phyloP scores from a whole-genome alignment of 257 asterid species.

The Solanum bukasovii region DNA sequence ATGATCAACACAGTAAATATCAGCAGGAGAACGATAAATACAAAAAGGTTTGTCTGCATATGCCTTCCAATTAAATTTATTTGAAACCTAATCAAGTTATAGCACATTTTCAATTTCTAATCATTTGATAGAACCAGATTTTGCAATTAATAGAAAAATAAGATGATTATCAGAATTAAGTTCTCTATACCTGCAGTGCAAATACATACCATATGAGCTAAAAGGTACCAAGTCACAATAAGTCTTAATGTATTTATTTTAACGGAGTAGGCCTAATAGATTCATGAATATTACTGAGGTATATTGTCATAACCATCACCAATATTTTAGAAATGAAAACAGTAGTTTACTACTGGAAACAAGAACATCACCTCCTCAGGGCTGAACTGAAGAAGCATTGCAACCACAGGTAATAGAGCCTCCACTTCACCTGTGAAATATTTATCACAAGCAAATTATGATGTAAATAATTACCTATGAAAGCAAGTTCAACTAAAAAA shows the following conservation, averaged over 20 bases:
- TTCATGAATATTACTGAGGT: not conserved
- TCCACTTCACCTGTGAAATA: slow-evolving; percentile 78
- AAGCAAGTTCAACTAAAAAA: not conserved
- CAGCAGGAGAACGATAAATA: not conserved
- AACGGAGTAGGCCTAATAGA: not conserved
- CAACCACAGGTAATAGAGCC: slow-evolving; percentile 88
- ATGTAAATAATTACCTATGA: not conserved
- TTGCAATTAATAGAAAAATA: not conserved
- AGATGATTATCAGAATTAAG: not conserved
- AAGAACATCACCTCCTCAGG: slow-evolving; percentile 75
- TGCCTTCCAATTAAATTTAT: not conserved
- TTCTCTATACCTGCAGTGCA: not conserved
- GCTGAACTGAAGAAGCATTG: slow-evolving; percentile 98
- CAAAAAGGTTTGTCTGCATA: not conserved
- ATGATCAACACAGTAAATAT: not conserved
- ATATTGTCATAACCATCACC: not conserved
- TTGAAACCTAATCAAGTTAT: not conserved
- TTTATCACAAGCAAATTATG: not conserved
- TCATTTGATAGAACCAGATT: not conserved
- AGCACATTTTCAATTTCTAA: not conserved
- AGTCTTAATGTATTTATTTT: not conserved
- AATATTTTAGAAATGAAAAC: not conserved
- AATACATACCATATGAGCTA: not conserved
- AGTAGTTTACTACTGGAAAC: not conserved
- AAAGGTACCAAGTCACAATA: not conserved